Percentiles rank a stretch among this genome's conserved stretches.
Evolutionary conservation across 2,329 filamentous ascomycete genomes (phyloP).

Genomic region (Alternaria triticina): DNA sequence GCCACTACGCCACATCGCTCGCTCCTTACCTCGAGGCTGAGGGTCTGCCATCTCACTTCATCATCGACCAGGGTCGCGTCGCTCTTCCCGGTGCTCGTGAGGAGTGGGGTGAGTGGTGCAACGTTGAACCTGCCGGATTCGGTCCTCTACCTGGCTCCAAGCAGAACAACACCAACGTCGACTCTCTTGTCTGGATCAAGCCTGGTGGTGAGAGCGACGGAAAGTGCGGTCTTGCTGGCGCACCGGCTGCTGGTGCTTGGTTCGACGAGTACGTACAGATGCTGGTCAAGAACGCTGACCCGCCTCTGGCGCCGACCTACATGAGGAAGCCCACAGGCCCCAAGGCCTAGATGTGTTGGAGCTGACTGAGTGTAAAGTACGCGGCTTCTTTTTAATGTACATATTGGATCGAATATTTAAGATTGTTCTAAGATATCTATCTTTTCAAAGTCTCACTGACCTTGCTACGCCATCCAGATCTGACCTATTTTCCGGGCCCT

Average conservation of each 20-base stretch:
- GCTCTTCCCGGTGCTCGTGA: constrained; percentile 28
- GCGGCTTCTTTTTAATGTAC: neutral
- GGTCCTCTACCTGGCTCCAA: constrained; percentile 22
- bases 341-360: neutral
- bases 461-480: neutral
- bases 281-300: constrained; percentile 35
- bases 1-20: constrained; percentile 30
- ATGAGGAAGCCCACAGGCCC: constrained; percentile 4
- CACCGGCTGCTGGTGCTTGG: constrained; percentile 36
- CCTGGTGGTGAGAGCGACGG: constrained; percentile 40
- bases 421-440: neutral
- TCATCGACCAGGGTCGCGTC: constrained; percentile 37
- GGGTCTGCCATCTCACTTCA: constrained; percentile 35
- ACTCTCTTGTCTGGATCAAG: constrained; percentile 42
- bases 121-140: constrained; percentile 32
- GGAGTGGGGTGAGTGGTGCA: constrained; percentile 42
- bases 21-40: constrained; percentile 28
- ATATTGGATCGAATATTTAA: neutral
- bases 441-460: neutral
- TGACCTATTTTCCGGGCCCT: too few relatives aligned
- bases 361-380: neutral
- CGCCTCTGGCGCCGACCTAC: constrained; percentile 31
- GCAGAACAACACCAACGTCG: constrained; percentile 32
- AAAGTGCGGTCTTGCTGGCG: constrained; percentile 30
- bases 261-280: constrained; percentile 39